phyloP scores from a whole-genome alignment of 1,284 basidiomycete genomes.

The Moesziomyces sp. region DNA sequence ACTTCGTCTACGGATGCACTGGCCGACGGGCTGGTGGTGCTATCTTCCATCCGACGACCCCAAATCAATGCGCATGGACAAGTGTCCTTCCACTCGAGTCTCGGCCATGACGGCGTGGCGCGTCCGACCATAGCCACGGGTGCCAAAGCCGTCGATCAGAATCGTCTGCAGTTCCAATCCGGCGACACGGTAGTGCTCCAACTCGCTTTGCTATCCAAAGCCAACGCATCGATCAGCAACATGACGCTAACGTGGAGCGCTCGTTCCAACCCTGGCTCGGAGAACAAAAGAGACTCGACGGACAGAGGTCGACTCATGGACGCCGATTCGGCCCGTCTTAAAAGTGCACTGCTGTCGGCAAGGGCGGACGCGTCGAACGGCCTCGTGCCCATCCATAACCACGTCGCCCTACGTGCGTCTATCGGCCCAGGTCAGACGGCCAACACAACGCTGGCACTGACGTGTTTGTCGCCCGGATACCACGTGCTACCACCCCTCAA shows the following conservation, averaged over 20 bases:
- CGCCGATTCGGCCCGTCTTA: conserved; percentile 17
- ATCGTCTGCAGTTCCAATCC: conserved; percentile 5
- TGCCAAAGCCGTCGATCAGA: conserved; percentile 6
- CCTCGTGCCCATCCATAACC: conserved; percentile 13
- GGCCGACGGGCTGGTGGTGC: conserved; percentile 16
- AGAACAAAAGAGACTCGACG: conserved; percentile 12
- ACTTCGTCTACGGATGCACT: conserved; percentile 1
- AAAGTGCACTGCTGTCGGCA: conserved; percentile 4
- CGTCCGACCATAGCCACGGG: conserved; percentile 14
- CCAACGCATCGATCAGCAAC: conserved; percentile 5
- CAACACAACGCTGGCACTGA: conserved; percentile 8
- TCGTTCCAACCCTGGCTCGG: background rate
- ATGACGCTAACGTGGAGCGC: conserved; percentile 12
- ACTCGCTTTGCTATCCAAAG: conserved; percentile 12
- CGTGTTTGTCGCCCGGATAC: conserved; percentile 27
- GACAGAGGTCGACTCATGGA: conserved; percentile 20
- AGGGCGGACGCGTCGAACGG: conserved; percentile 18
- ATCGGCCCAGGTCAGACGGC: conserved; percentile 12
- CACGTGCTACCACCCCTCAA: conserved; percentile 16
- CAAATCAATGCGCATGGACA: background rate
- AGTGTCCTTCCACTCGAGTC: conserved; percentile 15
- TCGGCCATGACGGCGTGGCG: conserved; percentile 19
- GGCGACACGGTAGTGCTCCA: conserved; percentile 22
- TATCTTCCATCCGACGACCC: conserved; percentile 17
- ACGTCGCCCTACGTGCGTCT: background rate